A percentile compares a stretch with the other conserved stretches of the same genome.
These are phyloP conservation scores for Taiozyma sp. DNA, from an alignment of 1,139 yeast species.

Conservation along the genomic window DNA sequence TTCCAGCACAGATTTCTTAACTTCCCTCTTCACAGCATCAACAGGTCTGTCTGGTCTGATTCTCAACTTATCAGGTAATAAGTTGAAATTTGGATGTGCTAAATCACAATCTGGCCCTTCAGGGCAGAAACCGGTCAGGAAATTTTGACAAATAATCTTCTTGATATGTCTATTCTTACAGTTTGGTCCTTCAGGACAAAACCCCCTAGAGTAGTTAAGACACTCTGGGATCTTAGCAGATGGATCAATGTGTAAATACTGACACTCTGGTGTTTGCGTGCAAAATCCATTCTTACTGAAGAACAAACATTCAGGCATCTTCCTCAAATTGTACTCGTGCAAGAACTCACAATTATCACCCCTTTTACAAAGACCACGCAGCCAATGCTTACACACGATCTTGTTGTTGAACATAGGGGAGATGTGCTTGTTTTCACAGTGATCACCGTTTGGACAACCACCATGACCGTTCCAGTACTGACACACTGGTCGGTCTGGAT, in stretches of 20 bases:
- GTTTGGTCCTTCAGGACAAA: constrained; percentile 88
- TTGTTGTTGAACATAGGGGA: constrained; percentile 78
- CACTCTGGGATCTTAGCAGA: constrained; percentile 85
- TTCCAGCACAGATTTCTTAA: constrained; percentile 19
- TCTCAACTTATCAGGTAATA: constrained; percentile 42
- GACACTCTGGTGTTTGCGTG: constrained; percentile 92
- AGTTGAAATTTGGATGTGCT: constrained; percentile 55
- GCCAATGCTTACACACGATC: constrained; percentile 97
- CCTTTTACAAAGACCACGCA: constrained; percentile 93
- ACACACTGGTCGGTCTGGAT: constrained; percentile 90
- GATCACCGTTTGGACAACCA: constrained; percentile 79
- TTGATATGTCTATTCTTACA: constrained; percentile 83
- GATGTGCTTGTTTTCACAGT: constrained; percentile 88
- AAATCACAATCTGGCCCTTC: constrained; percentile 57
- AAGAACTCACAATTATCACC: constrained; percentile 95
- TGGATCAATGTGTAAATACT: constrained; percentile 89
- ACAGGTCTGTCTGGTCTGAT: constrained; percentile 42
- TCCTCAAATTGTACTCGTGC: constrained; percentile 90
- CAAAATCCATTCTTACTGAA: constrained; percentile 88
- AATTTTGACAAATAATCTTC: constrained; percentile 75
- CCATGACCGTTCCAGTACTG: constrained; percentile 66
- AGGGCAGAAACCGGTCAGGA: constrained; percentile 92
- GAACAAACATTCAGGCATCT: constrained; percentile 96
- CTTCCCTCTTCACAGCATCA: constrained; percentile 9
- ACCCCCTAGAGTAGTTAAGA: constrained; percentile 77